Percentiles rank a stretch among this genome's conserved stretches.
Conservation (phyloP, 495 filamentous ascomycete species). For the Podospora conica region DNA sequence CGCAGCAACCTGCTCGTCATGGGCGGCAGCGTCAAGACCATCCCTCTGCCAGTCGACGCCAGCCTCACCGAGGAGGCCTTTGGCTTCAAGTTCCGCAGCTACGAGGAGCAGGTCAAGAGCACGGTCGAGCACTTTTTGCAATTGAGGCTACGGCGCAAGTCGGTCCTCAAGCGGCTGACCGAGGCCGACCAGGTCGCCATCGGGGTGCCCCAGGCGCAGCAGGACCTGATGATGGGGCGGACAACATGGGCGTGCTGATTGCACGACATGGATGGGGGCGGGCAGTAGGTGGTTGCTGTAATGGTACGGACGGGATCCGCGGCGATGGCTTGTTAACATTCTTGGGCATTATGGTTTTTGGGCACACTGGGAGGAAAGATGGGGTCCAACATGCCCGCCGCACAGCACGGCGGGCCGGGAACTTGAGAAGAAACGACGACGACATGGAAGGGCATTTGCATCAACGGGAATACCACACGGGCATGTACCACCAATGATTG, state of each 20-base stretch:
- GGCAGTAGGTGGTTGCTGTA: background rate
- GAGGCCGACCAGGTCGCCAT: background rate
- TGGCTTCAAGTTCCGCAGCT: constrained; percentile 40
- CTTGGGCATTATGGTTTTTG: constrained; percentile 1
- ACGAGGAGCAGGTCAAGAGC: constrained; percentile 45
- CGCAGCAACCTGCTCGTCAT: constrained; percentile 32
- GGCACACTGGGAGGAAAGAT: constrained; percentile 12
- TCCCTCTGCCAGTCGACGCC: constrained; percentile 36
- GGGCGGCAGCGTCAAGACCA: constrained; percentile 32
- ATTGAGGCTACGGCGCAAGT: constrained; percentile 12
- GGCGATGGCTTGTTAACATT: background rate
- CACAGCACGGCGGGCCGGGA: background rate
- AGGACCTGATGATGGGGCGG: constrained; percentile 13
- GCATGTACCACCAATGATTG: background rate
- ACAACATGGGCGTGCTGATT: constrained; percentile 10
- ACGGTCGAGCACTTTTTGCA: constrained; percentile 34
- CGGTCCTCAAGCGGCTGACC: background rate
- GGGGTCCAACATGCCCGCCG: background rate
- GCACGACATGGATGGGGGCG: too few relatives aligned
- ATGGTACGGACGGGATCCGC: background rate
- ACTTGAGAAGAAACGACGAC: background rate
- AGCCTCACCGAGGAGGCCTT: constrained; percentile 40
- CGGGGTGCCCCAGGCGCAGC: background rate
- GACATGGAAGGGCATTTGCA: background rate
- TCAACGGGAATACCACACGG: background rate